Percentiles rank a stretch among this genome's conserved stretches.
phyloP scores from a whole-genome alignment of 2,329 filamentous ascomycete species.

The Aspergillus sp. region DNA sequence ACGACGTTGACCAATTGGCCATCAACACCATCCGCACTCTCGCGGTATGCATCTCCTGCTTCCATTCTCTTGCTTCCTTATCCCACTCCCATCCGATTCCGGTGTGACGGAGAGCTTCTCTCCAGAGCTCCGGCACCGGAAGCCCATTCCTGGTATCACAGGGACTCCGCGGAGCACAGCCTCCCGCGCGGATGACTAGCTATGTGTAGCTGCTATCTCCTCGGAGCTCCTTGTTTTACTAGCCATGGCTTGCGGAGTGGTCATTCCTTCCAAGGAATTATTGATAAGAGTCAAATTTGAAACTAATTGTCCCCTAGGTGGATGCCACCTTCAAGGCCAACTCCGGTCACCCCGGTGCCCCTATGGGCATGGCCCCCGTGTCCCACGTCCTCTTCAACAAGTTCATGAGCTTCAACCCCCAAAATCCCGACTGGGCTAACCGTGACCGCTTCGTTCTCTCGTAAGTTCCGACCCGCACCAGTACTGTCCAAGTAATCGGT shows the following conservation, averaged over 20 bases:
- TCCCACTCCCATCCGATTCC: neutral
- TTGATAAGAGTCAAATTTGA: neutral
- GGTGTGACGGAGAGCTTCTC: neutral
- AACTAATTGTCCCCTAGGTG: slow-evolving; percentile 60
- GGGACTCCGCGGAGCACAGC: neutral
- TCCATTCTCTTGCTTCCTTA: slow-evolving; percentile 11
- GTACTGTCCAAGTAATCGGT: neutral
- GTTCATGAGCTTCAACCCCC: slow-evolving; percentile 99
- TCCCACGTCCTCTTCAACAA: slow-evolving; percentile 98
- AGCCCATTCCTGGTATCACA: neutral
- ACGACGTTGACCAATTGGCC: slow-evolving; percentile 81
- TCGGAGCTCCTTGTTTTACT: neutral
- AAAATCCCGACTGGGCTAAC: slow-evolving; percentile 97
- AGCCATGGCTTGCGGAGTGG: neutral
- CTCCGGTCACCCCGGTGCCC: slow-evolving; percentile 97
- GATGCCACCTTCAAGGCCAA: slow-evolving; percentile 97
- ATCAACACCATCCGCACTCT: slow-evolving; percentile 98
- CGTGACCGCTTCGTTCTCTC: slow-evolving; percentile 98
- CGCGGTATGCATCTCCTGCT: slow-evolving; percentile 68
- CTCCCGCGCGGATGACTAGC: neutral
- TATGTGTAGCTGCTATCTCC: neutral
- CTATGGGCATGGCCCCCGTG: slow-evolving; percentile 94
- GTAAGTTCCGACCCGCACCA: slow-evolving; percentile 61
- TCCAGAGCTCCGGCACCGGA: neutral
- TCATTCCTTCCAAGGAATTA: too few species aligned